Conservation (phyloP, 2,329 filamentous ascomycete genomes). For the Aspergillus brunneoviolaceus region DNA sequence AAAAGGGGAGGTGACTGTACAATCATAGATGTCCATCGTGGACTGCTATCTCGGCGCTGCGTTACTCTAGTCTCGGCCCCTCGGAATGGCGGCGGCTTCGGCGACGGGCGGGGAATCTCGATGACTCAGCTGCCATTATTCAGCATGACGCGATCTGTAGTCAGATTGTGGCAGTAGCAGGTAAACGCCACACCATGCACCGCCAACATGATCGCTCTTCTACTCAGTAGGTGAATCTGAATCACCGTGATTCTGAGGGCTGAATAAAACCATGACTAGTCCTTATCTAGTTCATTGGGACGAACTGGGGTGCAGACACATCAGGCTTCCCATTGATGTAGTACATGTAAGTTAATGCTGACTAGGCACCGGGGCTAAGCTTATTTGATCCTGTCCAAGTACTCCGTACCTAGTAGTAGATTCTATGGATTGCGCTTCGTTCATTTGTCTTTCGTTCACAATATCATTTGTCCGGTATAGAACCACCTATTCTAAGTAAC, state of each 20-base stretch:
- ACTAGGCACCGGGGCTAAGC: neutral
- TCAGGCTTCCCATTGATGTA: too few species aligned
- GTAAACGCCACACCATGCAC: too few species aligned
- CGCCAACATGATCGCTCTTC: too few species aligned
- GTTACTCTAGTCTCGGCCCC: conserved; percentile 16
- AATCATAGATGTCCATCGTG: neutral
- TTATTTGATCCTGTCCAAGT: neutral
- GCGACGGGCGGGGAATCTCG: conserved; percentile 11
- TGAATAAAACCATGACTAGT: neutral
- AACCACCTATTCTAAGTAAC: too few species aligned
- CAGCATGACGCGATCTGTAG: conserved; percentile 9
- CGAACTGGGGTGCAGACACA: too few species aligned
- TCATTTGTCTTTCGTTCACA: too few species aligned
- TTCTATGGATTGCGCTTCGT: too few species aligned
- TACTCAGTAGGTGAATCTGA: too few species aligned
- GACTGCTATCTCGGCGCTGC: conserved; percentile 10
- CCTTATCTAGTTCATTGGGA: neutral
- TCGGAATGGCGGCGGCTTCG: conserved; percentile 17
- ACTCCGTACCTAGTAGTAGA: too few species aligned
- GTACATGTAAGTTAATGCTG: too few species aligned
- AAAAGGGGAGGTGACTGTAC: neutral
- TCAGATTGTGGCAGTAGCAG: neutral
- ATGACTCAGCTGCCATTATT: conserved; percentile 19
- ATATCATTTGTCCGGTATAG: too few species aligned
- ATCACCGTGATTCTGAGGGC: too few species aligned